These are phyloP conservation scores for Amyloporia xantha DNA, from an alignment of 768 basidiomycete genomes.

Conservation along the genomic window DNA sequence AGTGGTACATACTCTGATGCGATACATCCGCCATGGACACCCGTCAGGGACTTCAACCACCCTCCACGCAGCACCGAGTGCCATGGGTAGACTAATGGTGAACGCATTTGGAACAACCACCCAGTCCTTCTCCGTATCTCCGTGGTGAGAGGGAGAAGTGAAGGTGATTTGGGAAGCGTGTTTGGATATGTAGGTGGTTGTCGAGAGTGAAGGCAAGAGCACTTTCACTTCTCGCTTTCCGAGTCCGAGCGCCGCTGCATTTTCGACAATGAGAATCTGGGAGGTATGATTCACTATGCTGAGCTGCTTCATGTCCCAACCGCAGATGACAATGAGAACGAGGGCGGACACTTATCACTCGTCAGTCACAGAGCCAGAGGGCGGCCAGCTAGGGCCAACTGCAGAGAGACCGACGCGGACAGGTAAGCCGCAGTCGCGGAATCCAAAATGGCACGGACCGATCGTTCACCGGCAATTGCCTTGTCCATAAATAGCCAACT, in stretches of 20 bases:
- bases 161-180: conserved; percentile 5
- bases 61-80: conserved; percentile 38
- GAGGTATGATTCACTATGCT: conserved; percentile 33
- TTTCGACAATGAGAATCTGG: conserved; percentile 18
- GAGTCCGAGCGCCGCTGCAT: neutral
- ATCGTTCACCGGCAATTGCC: no score
- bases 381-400: no score
- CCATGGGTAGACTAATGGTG: conserved; percentile 18
- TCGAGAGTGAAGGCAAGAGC: conserved; percentile 9
- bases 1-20: conserved; percentile 38
- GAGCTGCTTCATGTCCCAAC: conserved; percentile 20
- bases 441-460: no score
- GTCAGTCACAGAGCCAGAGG: no score
- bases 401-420: no score
- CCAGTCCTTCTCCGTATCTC: conserved; percentile 17
- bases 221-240: conserved; percentile 1
- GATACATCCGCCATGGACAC: conserved; percentile 55
- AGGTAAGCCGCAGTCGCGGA: no score
- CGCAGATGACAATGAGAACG: no score
- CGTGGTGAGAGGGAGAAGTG: conserved; percentile 2
- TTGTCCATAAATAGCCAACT: no score
- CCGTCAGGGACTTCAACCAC: conserved; percentile 33
- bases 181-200: conserved; percentile 8
- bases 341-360: no score
- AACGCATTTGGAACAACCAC: conserved; percentile 11